A percentile compares a stretch with the other conserved stretches of the same genome.
Evolutionary conservation across 2,329 filamentous ascomycete genomes (phyloP).

Genomic region (Neofusicoccum umdonicola): DNA sequence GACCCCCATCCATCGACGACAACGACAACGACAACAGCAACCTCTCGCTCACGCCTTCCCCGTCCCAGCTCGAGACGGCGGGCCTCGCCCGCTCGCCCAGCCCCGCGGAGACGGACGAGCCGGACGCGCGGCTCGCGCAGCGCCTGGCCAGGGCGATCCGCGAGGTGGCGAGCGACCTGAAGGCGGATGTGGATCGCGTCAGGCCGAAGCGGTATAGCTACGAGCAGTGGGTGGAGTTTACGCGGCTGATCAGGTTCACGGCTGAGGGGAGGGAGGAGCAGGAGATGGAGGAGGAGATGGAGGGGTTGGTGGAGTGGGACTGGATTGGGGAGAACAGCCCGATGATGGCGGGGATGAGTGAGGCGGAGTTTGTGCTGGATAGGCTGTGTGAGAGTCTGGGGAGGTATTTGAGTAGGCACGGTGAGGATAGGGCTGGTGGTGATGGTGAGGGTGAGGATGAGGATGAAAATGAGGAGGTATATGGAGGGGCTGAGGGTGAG

Average conservation of each 20-base stretch:
- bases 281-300: slow-evolving; percentile 51
- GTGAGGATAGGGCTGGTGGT: neutral
- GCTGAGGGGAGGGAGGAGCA: slow-evolving; percentile 21
- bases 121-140: slow-evolving; percentile 58
- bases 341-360: slow-evolving; percentile 60
- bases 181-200: slow-evolving; percentile 43
- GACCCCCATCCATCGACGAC: neutral
- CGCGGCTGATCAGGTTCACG: slow-evolving; percentile 66
- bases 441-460: neutral
- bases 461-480: neutral
- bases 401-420: slow-evolving; percentile 22
- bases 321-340: slow-evolving; percentile 70
- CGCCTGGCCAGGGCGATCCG: slow-evolving; percentile 69
- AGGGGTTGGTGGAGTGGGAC: slow-evolving; percentile 65
- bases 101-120: slow-evolving; percentile 24
- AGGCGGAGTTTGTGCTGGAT: slow-evolving; percentile 67
- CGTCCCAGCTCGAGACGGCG: too few species aligned
- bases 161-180: slow-evolving; percentile 62
- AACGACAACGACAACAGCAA: neutral
- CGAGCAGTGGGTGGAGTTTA: slow-evolving; percentile 83
- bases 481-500: neutral
- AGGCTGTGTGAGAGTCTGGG: slow-evolving; percentile 63
- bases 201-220: slow-evolving; percentile 67
- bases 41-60: too few species aligned
- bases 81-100: slow-evolving; percentile 31